Conservation (phyloP, 305 asterid genomes). For the Solanum chacoense region DNA sequence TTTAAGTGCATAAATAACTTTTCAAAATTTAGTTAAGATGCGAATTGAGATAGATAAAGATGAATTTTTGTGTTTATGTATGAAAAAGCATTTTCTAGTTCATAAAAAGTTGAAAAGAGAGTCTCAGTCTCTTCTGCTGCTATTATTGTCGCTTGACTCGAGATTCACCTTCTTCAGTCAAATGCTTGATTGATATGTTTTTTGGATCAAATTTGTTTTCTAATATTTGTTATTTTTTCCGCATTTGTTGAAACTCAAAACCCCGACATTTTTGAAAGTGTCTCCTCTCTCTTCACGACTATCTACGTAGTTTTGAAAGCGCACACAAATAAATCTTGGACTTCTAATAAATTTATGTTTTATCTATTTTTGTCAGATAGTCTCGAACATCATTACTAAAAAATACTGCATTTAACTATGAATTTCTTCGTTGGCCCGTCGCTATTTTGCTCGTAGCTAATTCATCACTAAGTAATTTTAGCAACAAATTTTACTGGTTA, state of each 20-base stretch:
- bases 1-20: not conserved
- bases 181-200: not conserved
- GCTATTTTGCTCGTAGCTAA: not conserved
- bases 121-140: too few relatives aligned
- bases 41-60: not conserved
- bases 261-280: too few relatives aligned
- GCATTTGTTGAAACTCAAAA: not conserved
- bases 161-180: not conserved
- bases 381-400: not conserved
- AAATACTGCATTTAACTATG: too few relatives aligned
- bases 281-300: not conserved
- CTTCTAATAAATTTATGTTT: not conserved
- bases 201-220: not conserved
- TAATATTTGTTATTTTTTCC: not conserved
- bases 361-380: not conserved
- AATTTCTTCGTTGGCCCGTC: too few relatives aligned
- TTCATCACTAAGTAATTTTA: not conserved
- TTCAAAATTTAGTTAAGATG: not conserved
- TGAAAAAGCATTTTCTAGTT: not conserved
- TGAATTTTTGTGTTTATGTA: not conserved
- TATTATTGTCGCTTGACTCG: not conserved
- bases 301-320: not conserved
- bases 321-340: not conserved
- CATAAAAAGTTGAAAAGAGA: not conserved
- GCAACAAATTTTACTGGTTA: too few relatives aligned